phyloP scores from a whole-genome alignment of 768 basidiomycete genomes.

The Termitomyces sp. region DNA sequence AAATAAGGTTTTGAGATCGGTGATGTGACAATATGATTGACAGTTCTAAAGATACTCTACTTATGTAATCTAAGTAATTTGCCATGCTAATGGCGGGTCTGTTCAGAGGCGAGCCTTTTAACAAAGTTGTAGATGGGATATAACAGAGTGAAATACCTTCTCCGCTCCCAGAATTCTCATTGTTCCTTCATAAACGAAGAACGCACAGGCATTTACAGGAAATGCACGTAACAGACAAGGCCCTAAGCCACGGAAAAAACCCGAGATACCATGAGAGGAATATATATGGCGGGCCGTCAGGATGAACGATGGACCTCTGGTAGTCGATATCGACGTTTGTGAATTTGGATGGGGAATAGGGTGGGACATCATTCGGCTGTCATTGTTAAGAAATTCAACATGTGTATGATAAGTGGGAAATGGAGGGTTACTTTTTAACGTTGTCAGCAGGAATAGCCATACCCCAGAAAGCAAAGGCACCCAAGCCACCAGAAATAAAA shows the following conservation, averaged over 20 bases:
- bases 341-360: slow-evolving; percentile 42
- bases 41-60: not conserved
- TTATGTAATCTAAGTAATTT: not conserved
- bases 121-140: slow-evolving; percentile 1
- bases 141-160: slow-evolving; percentile 36
- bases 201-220: slow-evolving; percentile 73
- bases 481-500: slow-evolving; percentile 61
- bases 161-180: slow-evolving; percentile 63
- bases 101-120: slow-evolving; percentile 11
- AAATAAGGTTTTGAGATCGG: not conserved
- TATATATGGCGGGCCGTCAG: slow-evolving; percentile 49
- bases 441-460: slow-evolving; percentile 75
- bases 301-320: slow-evolving; percentile 40
- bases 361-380: slow-evolving; percentile 61
- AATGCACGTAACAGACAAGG: slow-evolving; percentile 69
- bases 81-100: slow-evolving; percentile 36
- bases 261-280: slow-evolving; percentile 41
- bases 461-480: slow-evolving; percentile 58
- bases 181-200: slow-evolving; percentile 74
- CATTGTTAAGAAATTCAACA: slow-evolving; percentile 11
- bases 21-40: not conserved
- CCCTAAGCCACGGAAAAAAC: slow-evolving; percentile 62
- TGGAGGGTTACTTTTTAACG: slow-evolving; percentile 61
- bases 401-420: slow-evolving; percentile 1
- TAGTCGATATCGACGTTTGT: slow-evolving; percentile 18